These are phyloP conservation scores for Diaporthe velutina DNA, from an alignment of 2,329 filamentous ascomycete species.

Conservation along the genomic window DNA sequence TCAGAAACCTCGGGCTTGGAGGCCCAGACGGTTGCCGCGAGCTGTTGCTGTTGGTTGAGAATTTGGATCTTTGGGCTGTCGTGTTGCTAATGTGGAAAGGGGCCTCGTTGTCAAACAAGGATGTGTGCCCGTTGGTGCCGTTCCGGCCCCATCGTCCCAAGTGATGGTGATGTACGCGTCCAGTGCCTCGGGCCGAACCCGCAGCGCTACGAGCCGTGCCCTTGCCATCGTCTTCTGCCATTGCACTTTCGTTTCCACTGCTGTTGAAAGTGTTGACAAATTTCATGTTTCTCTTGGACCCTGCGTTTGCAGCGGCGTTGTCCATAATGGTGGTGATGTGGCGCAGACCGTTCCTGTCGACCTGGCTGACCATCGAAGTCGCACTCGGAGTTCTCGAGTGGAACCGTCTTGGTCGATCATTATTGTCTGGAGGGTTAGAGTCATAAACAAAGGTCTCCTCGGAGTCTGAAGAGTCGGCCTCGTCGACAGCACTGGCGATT, in stretches of 20 bases:
- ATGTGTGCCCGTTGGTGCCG: conserved; percentile 75
- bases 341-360: conserved; percentile 70
- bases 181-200: conserved; percentile 74
- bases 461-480: conserved; percentile 95
- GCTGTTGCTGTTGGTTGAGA: conserved; percentile 61
- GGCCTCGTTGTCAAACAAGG: conserved; percentile 82
- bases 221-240: conserved; percentile 77
- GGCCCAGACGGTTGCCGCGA: conserved; percentile 76
- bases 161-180: conserved; percentile 82
- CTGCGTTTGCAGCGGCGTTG: conserved; percentile 62
- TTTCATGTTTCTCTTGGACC: conserved; percentile 94
- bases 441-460: conserved; percentile 99
- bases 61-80: conserved; percentile 66
- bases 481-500: conserved; percentile 94
- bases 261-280: conserved; percentile 86
- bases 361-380: conserved; percentile 83
- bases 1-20: conserved; percentile 74
- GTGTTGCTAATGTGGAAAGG: conserved; percentile 73
- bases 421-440: conserved; percentile 85
- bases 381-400: conserved; percentile 96
- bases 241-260: conserved; percentile 64
- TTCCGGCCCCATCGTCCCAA: conserved; percentile 80
- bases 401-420: conserved; percentile 77
- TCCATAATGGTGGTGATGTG: conserved; percentile 79
- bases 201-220: conserved; percentile 71